Evolutionary conservation across 352 stramenopile species (phyloP).

Genomic region (Phytophthora pseudosyringae): DNA sequence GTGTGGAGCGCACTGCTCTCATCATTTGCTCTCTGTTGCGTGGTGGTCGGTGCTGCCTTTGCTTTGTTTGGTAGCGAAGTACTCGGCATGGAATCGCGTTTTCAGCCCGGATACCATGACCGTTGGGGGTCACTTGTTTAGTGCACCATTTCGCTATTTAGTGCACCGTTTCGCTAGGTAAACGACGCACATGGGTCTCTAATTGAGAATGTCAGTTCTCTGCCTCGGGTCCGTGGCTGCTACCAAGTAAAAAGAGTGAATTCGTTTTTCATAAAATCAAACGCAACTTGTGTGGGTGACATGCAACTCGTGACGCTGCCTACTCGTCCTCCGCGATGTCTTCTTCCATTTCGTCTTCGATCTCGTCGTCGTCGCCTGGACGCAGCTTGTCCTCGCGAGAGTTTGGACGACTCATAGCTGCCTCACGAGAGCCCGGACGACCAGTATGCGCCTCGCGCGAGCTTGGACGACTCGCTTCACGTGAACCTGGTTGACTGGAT

Average conservation of each 20-base stretch:
- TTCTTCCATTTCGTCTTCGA: conserved; percentile 83
- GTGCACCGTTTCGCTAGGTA: not conserved
- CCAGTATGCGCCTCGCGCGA: conserved; percentile 26
- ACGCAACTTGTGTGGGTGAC: conserved; percentile 2
- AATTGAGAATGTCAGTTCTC: too few relatives aligned
- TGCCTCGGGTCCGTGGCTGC: too few relatives aligned
- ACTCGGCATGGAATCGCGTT: conserved; percentile 15
- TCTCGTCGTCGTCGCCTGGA: conserved; percentile 39
- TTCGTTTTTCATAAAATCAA: conserved; percentile 17
- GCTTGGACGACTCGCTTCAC: conserved; percentile 27
- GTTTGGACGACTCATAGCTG: conserved; percentile 27
- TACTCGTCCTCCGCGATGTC: conserved; percentile 78
- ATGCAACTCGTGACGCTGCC: conserved; percentile 8
- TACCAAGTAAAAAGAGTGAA: not conserved
- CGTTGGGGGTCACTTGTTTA: conserved; percentile 4
- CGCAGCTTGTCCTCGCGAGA: conserved; percentile 45
- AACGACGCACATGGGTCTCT: too few relatives aligned
- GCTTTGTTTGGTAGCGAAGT: conserved; percentile 5
- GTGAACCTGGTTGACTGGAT: conserved; percentile 21
- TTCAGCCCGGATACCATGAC: conserved; percentile 3
- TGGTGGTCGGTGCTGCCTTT: not conserved
- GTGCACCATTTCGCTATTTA: conserved; percentile 13
- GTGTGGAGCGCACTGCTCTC: not conserved
- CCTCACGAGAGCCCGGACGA: conserved; percentile 28
- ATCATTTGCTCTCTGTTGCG: not conserved